These are phyloP conservation scores for Talaromyces sp. DNA, from an alignment of 2,329 filamentous ascomycete species.

Conservation along the genomic window DNA sequence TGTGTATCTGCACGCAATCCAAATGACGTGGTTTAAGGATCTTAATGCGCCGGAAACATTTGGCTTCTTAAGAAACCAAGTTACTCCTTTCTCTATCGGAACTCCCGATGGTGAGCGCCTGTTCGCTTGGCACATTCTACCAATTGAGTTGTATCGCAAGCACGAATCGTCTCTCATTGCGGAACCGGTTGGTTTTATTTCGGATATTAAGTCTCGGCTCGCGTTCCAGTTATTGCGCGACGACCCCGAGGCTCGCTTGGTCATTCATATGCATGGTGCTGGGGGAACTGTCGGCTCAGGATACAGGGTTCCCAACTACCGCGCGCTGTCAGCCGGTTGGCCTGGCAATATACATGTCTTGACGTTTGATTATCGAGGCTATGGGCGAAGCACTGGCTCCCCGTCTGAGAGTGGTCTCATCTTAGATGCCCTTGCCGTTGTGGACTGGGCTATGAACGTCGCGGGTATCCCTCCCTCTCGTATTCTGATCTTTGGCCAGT, in stretches of 20 bases:
- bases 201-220: slow-evolving; percentile 44
- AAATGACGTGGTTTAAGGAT: slow-evolving; percentile 66
- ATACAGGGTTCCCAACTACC: slow-evolving; percentile 46
- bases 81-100: slow-evolving; percentile 72
- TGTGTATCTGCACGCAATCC: slow-evolving; percentile 76
- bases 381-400: slow-evolving; percentile 49
- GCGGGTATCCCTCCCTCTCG: slow-evolving; percentile 50
- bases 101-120: slow-evolving; percentile 71
- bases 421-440: slow-evolving; percentile 49
- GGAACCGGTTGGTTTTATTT: slow-evolving; percentile 47
- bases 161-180: slow-evolving; percentile 59
- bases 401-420: slow-evolving; percentile 55
- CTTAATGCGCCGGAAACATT: slow-evolving; percentile 72
- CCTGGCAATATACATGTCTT: slow-evolving; percentile 48
- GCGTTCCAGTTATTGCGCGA: slow-evolving; percentile 48
- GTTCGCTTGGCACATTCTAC: slow-evolving; percentile 87
- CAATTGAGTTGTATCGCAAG: slow-evolving; percentile 67
- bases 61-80: slow-evolving; percentile 87
- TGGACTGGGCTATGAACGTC: slow-evolving; percentile 50
- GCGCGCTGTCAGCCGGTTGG: slow-evolving; percentile 48
- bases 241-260: slow-evolving; percentile 48
- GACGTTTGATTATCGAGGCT: slow-evolving; percentile 59
- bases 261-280: slow-evolving; percentile 52
- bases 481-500: slow-evolving; percentile 57
- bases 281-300: slow-evolving; percentile 54